phyloP scores from a whole-genome alignment of 1,284 basidiomycete genomes.

The Heliocybe sulcata region DNA sequence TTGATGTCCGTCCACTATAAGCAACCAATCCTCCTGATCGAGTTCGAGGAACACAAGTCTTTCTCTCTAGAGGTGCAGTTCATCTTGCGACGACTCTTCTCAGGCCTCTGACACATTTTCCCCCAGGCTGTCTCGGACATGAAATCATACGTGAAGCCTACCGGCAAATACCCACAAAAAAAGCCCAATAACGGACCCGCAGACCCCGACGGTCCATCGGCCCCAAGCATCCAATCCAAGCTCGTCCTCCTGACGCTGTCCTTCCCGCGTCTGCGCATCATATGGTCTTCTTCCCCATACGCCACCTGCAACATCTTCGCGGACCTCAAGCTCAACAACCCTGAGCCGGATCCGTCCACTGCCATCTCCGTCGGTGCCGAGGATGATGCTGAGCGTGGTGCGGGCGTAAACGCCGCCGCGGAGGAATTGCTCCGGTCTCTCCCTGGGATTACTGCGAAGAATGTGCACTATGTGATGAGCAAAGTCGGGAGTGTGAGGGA shows the following conservation, averaged over 20 bases:
- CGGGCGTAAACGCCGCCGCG: constrained; percentile 64
- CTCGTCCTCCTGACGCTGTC: constrained; percentile 84
- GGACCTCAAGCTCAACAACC: constrained; percentile 82
- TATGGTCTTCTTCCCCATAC: constrained; percentile 96
- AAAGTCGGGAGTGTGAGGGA: constrained; percentile 72
- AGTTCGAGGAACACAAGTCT: constrained; percentile 96
- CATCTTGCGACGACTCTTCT: not conserved
- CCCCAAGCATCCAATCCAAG: constrained; percentile 74
- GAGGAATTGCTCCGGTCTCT: constrained; percentile 70
- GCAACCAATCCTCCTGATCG: constrained; percentile 91
- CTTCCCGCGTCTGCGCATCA: constrained; percentile 88
- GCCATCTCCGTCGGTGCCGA: constrained; percentile 81
- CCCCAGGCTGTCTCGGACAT: constrained; percentile 50
- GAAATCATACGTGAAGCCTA: constrained; percentile 56
- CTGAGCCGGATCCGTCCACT: constrained; percentile 75
- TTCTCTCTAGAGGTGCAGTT: constrained; percentile 77
- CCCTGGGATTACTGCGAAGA: constrained; percentile 81
- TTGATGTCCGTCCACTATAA: constrained; percentile 96
- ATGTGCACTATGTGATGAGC: constrained; percentile 80
- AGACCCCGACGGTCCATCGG: constrained; percentile 29
- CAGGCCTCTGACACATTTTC: constrained; percentile 6
- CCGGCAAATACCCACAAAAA: constrained; percentile 45
- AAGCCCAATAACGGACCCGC: constrained; percentile 36
- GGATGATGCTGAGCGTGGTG: constrained; percentile 56
- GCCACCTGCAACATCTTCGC: constrained; percentile 90